Conservation (phyloP, 306 rosid species). For the Sicyos edulis region DNA sequence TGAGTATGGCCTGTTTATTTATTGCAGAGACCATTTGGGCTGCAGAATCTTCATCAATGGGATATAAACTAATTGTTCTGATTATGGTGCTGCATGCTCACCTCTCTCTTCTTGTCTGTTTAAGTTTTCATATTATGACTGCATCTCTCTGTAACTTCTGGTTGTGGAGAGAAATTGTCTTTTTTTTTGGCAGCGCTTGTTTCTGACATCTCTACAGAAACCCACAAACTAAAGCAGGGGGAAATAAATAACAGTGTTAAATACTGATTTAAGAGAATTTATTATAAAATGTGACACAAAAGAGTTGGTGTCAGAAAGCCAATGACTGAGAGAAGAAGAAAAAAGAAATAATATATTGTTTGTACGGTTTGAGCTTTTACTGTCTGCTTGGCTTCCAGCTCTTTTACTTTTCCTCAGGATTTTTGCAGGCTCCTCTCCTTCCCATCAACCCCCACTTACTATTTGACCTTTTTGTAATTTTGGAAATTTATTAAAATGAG, state of each 20-base stretch:
- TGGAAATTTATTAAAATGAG: constrained; percentile 22
- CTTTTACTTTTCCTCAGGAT: constrained; percentile 73
- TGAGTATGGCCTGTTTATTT: constrained; percentile 51
- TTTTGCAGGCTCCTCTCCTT: constrained; percentile 44
- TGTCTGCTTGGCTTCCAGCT: constrained; percentile 49
- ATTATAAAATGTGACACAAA: neutral
- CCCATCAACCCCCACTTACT: constrained; percentile 43
- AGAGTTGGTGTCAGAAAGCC: constrained; percentile 56
- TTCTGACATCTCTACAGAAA: constrained; percentile 93
- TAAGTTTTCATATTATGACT: constrained; percentile 60
- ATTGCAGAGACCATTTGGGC: constrained; percentile 78
- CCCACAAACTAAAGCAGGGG: constrained; percentile 58
- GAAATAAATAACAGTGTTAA: constrained; percentile 15
- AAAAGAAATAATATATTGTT: constrained; percentile 5
- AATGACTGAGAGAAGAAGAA: constrained; percentile 39
- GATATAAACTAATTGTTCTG: constrained; percentile 83
- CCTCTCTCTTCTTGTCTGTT: constrained; percentile 30
- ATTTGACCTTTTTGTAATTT: constrained; percentile 44
- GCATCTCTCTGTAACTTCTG: constrained; percentile 71
- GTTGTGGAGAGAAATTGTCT: constrained; percentile 43
- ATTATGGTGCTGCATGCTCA: constrained; percentile 57
- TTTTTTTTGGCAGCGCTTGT: constrained; percentile 66
- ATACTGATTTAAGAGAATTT: constrained; percentile 1
- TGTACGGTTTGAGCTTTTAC: constrained; percentile 77
- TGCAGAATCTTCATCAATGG: constrained; percentile 81